These are phyloP conservation scores for Citeromyces hawaiiensis DNA, from an alignment of 1,139 yeast species.

Conservation along the genomic window DNA sequence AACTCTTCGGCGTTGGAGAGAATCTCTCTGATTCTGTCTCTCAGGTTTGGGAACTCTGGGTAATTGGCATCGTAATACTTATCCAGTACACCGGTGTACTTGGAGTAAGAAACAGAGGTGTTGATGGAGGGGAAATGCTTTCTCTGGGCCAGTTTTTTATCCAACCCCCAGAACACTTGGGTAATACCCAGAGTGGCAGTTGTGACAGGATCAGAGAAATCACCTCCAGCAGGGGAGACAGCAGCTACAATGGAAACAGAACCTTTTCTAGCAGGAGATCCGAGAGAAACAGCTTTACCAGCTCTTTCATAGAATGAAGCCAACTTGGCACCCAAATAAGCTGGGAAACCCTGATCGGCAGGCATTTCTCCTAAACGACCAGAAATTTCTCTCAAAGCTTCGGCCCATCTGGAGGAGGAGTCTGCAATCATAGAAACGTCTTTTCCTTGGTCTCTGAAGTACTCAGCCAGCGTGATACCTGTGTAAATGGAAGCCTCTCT, in stretches of 20 bases:
- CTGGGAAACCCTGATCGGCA: constrained; percentile 99
- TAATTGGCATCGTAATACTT: constrained; percentile 76
- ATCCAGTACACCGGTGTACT: constrained; percentile 78
- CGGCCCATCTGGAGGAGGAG: constrained; percentile 99
- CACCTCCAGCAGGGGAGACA: constrained; percentile 99
- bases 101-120: constrained; percentile 91
- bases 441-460: constrained; percentile 99
- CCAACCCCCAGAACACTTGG: constrained; percentile 99
- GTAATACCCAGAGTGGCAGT: constrained; percentile 97
- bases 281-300: constrained; percentile 90
- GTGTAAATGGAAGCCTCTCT: constrained; percentile 99
- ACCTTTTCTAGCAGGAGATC: constrained; percentile 93
- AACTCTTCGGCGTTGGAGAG: constrained; percentile 94
- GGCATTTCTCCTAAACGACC: constrained; percentile 99
- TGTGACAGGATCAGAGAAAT: constrained; percentile 98
- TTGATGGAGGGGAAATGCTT: constrained; percentile 99
- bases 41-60: constrained; percentile 83
- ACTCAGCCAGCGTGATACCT: constrained; percentile 96
- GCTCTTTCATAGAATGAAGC: constrained; percentile 99
- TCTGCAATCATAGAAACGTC: constrained; percentile 99
- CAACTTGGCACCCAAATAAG: constrained; percentile 94
- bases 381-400: constrained; percentile 97
- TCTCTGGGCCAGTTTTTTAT: constrained; percentile 97
- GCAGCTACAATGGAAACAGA: constrained; percentile 99
- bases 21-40: constrained; percentile 89